Evolutionary conservation across 176 grass and related monocot species (phyloP), one percentile per base, ranked within the genome.

Genomic region (Coix lacrymajobi): DNA sequence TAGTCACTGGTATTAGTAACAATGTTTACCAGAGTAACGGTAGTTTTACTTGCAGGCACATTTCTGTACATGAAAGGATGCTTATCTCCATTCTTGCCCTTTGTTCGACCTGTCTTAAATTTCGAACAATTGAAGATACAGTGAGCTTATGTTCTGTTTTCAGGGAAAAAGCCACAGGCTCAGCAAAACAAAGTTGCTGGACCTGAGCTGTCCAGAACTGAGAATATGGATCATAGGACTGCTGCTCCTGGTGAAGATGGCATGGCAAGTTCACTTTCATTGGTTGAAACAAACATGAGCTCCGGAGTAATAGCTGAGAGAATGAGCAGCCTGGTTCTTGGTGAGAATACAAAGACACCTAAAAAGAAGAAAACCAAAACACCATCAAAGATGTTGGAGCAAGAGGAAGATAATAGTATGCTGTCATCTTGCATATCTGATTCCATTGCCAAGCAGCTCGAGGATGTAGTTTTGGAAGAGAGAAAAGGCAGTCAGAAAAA

Each of bases 371-470:
- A 37, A 81, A 66, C n/a, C 33, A 85, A 86, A 80, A 22, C 75
- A 46, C 78, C 67, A 40, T 87, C 44, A 4, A 79, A 93, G 67
- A 73, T 78, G 33, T 64, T 84, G 31, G 74, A 85, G 37, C 45
- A 81, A 84, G 79, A 86, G 58, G 79, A 75, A 41, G 84, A 83
- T 22, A 68, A 31, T 2, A 62, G 61, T 69, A 79, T 83, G 74
- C 31, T 83, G 41, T 83, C 49, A 11, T 68, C 88, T 83, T 86
- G 88, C 88, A 91, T 91, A 80, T 94, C 91, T 48, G 64, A 94
- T 75, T 88, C 83, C 24, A 96, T 99, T 87, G 88, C 81, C 1
- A 96, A 92, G 75, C 92, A 92, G 12, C 85, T 96, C 11, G 83
- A 98, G 44, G 45, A 69, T 80, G 70, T 90, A 62, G 66, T 88